These are phyloP conservation scores for Diaporthe helianthi DNA, from an alignment of 2,329 filamentous ascomycete genomes.

Conservation along the genomic window DNA sequence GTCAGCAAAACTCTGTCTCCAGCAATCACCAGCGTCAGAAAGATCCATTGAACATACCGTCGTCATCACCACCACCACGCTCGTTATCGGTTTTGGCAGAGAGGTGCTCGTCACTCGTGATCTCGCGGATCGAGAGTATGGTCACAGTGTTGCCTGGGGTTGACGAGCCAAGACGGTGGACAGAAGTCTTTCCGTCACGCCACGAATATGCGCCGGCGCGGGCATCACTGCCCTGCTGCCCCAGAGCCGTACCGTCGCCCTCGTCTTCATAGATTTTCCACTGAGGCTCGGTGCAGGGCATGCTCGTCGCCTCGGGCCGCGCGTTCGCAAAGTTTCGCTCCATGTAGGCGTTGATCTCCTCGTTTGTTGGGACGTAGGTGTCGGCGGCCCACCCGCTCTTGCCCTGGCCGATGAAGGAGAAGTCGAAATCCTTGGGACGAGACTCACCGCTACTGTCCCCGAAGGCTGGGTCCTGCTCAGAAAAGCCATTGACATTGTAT, in stretches of 20 bases:
- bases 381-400: conserved; percentile 4
- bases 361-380: conserved; percentile 8
- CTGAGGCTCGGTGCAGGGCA: not conserved
- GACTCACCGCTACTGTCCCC: not conserved
- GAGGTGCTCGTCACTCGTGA: conserved; percentile 26
- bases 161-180: conserved; percentile 18
- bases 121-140: conserved; percentile 33
- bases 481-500: not conserved
- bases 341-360: conserved; percentile 14
- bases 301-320: not conserved
- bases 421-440: conserved; percentile 19
- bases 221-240: not conserved
- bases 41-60: not conserved
- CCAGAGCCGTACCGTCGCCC: not conserved
- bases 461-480: not conserved
- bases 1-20: not conserved
- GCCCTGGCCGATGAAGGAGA: conserved; percentile 15
- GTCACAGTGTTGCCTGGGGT: conserved; percentile 19
- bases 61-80: not conserved
- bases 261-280: conserved; percentile 33
- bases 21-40: not conserved
- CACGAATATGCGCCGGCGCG: not conserved
- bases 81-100: not conserved
- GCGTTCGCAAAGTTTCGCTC: not conserved
- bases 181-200: conserved; percentile 27